Percentiles rank a stretch among this genome's conserved stretches.
Evolutionary conservation across 768 basidiomycete species (phyloP).

Genomic region (Russula ochroleuca): DNA sequence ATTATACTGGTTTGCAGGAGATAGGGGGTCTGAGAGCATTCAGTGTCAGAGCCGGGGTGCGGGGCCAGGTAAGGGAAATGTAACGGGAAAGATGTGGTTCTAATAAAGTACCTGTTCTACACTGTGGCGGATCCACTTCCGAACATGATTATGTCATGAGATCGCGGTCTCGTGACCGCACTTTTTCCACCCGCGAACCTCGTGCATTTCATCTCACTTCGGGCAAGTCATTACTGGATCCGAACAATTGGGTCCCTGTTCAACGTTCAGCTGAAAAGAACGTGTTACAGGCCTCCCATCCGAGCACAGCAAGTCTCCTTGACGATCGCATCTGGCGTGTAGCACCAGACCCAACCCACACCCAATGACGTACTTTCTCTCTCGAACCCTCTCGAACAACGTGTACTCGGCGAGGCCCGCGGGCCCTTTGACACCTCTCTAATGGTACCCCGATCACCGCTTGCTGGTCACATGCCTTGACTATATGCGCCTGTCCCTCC

Average conservation of each 20-base stretch:
- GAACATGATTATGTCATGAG: conserved; percentile 20
- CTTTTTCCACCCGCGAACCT: conserved; percentile 7
- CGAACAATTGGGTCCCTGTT: neutral
- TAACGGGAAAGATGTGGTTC: neutral
- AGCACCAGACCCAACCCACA: neutral
- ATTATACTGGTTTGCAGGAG: conserved; percentile 5
- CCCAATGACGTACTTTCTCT: conserved; percentile 16
- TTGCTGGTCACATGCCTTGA: neutral
- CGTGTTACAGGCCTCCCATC: conserved; percentile 16
- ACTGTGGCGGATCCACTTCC: conserved; percentile 9
- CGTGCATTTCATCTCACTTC: conserved; percentile 2
- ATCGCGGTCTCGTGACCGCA: conserved; percentile 24
- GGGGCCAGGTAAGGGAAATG: neutral
- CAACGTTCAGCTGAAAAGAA: neutral
- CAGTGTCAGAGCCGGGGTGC: conserved; percentile 4
- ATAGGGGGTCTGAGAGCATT: conserved; percentile 12
- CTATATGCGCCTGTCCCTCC: neutral
- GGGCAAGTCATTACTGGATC: neutral
- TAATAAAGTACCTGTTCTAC: neutral
- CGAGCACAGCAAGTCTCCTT: conserved; percentile 25
- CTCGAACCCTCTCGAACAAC: neutral
- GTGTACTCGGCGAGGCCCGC: conserved; percentile 12
- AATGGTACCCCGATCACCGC: neutral
- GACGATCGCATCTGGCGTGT: neutral
- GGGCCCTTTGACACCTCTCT: neutral